Evolutionary conservation across 2,329 filamentous ascomycete species (phyloP).

Genomic region (Colletotrichum ledebouriae): DNA sequence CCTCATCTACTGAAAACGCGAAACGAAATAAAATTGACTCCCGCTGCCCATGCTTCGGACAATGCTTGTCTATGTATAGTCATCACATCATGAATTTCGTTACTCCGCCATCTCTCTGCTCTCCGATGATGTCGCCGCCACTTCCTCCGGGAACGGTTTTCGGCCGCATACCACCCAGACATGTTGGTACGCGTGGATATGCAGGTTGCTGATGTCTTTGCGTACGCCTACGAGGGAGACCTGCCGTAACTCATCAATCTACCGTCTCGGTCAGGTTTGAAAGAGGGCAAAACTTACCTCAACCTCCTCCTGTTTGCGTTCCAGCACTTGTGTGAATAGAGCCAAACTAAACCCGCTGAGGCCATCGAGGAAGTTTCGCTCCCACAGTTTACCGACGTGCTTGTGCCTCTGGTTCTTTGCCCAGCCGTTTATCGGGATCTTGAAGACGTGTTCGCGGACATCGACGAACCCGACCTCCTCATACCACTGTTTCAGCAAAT

Average conservation of each 20-base stretch:
- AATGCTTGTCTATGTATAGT: background rate
- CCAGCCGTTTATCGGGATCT: constrained; percentile 69
- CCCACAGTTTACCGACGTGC: constrained; percentile 60
- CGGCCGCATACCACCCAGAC: constrained; percentile 65
- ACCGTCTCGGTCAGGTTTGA: background rate
- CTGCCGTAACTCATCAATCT: constrained; percentile 48
- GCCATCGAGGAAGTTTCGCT: constrained; percentile 57
- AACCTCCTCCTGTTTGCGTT: constrained; percentile 60
- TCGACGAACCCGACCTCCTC: constrained; percentile 68
- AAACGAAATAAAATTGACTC: no score
- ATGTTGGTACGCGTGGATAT: constrained; percentile 63
- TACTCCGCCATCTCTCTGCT: background rate
- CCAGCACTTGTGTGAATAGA: constrained; percentile 57
- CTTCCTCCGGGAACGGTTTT: constrained; percentile 59
- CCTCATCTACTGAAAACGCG: no score
- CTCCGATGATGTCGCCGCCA: background rate
- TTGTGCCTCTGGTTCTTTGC: constrained; percentile 60
- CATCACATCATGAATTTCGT: constrained; percentile 18
- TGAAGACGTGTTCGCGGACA: constrained; percentile 65
- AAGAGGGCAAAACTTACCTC: constrained; percentile 55
- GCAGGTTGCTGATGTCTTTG: constrained; percentile 59
- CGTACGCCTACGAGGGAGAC: constrained; percentile 64
- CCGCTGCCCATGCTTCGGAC: no score
- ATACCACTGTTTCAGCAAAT: constrained; percentile 54
- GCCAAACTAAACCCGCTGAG: constrained; percentile 60